Percentiles rank a stretch among this genome's conserved stretches.
These are phyloP conservation scores for Nicotiana tomentosiformis DNA, from an alignment of 257 asterid genomes.

Conservation along the genomic window DNA sequence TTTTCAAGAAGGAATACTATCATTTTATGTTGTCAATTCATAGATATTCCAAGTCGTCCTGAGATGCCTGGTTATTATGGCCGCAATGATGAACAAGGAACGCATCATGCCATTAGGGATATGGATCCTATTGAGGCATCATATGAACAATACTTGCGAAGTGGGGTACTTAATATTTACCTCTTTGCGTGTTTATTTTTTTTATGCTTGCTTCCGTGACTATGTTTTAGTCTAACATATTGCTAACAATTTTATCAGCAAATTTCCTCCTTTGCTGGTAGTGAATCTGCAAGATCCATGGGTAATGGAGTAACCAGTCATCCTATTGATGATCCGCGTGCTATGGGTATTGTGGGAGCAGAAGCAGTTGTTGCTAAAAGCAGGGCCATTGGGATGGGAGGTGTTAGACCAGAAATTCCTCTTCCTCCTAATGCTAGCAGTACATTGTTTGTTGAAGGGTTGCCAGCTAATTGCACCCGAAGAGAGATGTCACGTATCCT, in stretches of 20 bases:
- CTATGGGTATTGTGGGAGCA: constrained; percentile 36
- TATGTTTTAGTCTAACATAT: constrained; percentile 6
- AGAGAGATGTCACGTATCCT: constrained; percentile 92
- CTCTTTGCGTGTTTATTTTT: constrained; percentile 6
- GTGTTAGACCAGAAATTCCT: constrained; percentile 49
- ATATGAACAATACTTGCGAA: constrained; percentile 72
- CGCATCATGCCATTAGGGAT: constrained; percentile 44
- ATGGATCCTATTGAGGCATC: constrained; percentile 73
- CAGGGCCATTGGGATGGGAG: constrained; percentile 36
- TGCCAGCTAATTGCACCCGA: constrained; percentile 57
- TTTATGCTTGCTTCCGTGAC: neutral
- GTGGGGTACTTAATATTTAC: constrained; percentile 34
- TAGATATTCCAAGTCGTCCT: constrained; percentile 56
- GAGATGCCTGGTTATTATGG: constrained; percentile 38
- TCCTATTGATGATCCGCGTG: constrained; percentile 49
- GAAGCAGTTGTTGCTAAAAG: constrained; percentile 40
- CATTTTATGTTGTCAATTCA: neutral
- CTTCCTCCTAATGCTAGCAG: constrained; percentile 87
- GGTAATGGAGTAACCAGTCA: constrained; percentile 40
- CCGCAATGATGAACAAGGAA: constrained; percentile 47
- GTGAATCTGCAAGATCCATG: constrained; percentile 53
- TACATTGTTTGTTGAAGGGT: constrained; percentile 55
- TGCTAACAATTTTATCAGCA: constrained; percentile 35
- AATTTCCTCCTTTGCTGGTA: constrained; percentile 34
- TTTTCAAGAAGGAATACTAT: neutral